Percentiles rank a stretch among this genome's conserved stretches.
Evolutionary conservation across 1,139 yeast species (phyloP).

Genomic region (Blastobotrys buckinghamii): DNA sequence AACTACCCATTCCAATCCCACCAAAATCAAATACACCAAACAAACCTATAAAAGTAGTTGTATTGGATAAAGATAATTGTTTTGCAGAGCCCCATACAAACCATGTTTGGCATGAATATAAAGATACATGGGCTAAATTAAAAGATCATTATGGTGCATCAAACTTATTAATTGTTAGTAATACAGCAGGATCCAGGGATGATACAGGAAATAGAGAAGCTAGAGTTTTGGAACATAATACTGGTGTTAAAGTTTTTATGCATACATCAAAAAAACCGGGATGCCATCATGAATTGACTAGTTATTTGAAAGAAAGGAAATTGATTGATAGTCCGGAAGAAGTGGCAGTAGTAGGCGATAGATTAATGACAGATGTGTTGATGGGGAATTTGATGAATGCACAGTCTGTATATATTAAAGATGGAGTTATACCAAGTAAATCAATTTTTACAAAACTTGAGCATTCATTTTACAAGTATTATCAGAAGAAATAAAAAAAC

Average conservation of each 20-base stretch:
- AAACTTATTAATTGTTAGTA: conserved; percentile 74
- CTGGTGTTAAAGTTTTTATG: conserved; percentile 72
- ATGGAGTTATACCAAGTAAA: conserved; percentile 63
- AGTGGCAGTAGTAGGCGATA: conserved; percentile 82
- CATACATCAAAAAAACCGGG: conserved; percentile 89
- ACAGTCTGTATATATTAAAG: conserved; percentile 73
- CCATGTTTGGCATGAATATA: conserved; percentile 72
- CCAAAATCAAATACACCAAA: conserved; percentile 17
- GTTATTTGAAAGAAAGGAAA: conserved; percentile 40
- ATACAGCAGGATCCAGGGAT: conserved; percentile 87
- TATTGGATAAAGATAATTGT: conserved; percentile 92
- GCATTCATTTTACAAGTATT: conserved; percentile 18
- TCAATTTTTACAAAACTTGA: conserved; percentile 40
- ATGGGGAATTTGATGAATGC: conserved; percentile 96
- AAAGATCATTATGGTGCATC: conserved; percentile 55
- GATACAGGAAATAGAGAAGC: conserved; percentile 65
- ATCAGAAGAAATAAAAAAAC: neutral
- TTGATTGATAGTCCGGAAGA: conserved; percentile 46
- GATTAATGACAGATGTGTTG: conserved; percentile 82
- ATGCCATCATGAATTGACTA: conserved; percentile 64
- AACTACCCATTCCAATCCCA: conserved; percentile 42
- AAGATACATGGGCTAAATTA: conserved; percentile 53
- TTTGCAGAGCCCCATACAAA: conserved; percentile 81
- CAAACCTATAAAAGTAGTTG: conserved; percentile 59
- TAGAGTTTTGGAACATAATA: conserved; percentile 48